These are phyloP conservation scores for Albugo laibachii DNA, from an alignment of 352 stramenopile species.

Conservation along the genomic window DNA sequence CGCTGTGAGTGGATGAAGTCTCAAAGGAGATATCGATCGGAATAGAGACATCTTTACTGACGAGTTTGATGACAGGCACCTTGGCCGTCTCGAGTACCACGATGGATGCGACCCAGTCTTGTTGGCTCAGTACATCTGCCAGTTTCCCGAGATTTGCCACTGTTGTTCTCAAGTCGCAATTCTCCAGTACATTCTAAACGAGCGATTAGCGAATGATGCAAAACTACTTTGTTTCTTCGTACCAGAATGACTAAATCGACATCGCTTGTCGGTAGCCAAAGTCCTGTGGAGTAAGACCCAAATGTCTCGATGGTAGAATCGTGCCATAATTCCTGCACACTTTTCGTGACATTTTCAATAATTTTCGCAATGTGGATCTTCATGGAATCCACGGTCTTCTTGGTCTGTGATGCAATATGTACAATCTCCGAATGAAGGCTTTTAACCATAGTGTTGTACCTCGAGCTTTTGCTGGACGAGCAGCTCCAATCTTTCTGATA, in stretches of 20 bases:
- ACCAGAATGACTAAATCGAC: constrained; percentile 70
- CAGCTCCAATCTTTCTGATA: no score
- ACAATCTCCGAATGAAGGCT: constrained; percentile 65
- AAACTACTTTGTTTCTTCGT: constrained; percentile 1
- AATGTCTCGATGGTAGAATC: constrained; percentile 62
- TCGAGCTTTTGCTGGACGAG: no score
- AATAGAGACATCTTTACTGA: constrained; percentile 49
- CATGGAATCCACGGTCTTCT: constrained; percentile 47
- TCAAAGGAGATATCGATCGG: constrained; percentile 78
- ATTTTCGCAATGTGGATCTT: constrained; percentile 67
- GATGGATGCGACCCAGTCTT: constrained; percentile 67
- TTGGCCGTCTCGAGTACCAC: constrained; percentile 65
- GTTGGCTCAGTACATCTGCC: constrained; percentile 24
- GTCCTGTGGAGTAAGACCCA: constrained; percentile 70
- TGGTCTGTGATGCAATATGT: constrained; percentile 52
- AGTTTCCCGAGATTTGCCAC: constrained; percentile 37
- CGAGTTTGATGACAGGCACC: constrained; percentile 67
- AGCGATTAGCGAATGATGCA: not conserved
- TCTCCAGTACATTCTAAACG: constrained; percentile 25
- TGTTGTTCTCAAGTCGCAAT: constrained; percentile 32
- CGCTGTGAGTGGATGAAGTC: constrained; percentile 58
- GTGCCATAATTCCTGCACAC: constrained; percentile 50
- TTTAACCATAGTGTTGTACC: not conserved
- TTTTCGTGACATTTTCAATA: constrained; percentile 47
- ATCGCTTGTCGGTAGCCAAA: constrained; percentile 74